phyloP scores from a whole-genome alignment of 192 early-diverging fungal species.

The Glomus cerebriforme region DNA sequence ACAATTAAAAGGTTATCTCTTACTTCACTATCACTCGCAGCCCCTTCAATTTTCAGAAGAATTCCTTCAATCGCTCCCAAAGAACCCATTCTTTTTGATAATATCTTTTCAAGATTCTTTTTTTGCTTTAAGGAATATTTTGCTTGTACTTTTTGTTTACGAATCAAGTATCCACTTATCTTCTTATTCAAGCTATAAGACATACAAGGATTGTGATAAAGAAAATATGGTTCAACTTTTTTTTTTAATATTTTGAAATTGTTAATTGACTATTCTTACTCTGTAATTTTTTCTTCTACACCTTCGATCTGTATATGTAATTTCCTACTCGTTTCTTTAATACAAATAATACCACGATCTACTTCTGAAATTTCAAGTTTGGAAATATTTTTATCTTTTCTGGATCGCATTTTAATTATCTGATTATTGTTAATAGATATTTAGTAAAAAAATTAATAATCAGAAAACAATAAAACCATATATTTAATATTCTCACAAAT shows the following conservation, averaged over 20 bases:
- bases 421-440: background rate
- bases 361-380: slow-evolving; percentile 50
- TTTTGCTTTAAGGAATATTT: slow-evolving; percentile 56
- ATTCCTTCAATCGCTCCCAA: slow-evolving; percentile 63
- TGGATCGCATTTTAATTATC: slow-evolving; percentile 39
- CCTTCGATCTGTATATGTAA: slow-evolving; percentile 59
- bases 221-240: no score
- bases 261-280: slow-evolving; percentile 42
- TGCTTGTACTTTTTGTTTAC: slow-evolving; percentile 56
- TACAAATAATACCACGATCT: slow-evolving; percentile 60
- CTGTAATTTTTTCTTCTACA: slow-evolving; percentile 55
- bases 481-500: no score
- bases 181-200: slow-evolving; percentile 21
- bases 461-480: background rate
- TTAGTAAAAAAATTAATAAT: background rate
- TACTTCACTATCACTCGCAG: slow-evolving; percentile 65
- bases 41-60: slow-evolving; percentile 61
- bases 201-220: background rate
- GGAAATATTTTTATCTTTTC: slow-evolving; percentile 31
- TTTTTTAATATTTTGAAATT: background rate
- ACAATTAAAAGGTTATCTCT: background rate
- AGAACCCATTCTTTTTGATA: slow-evolving; percentile 58
- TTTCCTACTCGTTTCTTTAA: slow-evolving; percentile 52
- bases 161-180: slow-evolving; percentile 41
- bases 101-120: slow-evolving; percentile 51